These are phyloP conservation scores for Tolypocladium capitatum DNA, from an alignment of 2,329 filamentous ascomycete species.

Conservation along the genomic window DNA sequence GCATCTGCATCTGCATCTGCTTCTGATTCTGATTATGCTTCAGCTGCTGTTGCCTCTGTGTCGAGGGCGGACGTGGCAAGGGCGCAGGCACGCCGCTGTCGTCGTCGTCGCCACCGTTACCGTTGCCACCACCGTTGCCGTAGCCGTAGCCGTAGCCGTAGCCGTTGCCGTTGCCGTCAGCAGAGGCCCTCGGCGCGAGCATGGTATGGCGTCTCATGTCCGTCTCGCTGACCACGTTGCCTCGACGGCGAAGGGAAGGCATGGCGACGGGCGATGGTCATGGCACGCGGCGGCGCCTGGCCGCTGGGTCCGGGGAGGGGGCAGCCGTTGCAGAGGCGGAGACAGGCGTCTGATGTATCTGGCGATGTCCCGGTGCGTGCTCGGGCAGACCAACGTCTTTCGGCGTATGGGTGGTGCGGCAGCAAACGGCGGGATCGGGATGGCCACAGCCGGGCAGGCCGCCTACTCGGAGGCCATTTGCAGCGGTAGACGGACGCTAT, in stretches of 20 bases:
- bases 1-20: conserved; percentile 2
- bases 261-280: conserved; percentile 30
- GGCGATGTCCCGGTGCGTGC: background rate
- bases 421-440: conserved; percentile 4
- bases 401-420: background rate
- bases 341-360: background rate
- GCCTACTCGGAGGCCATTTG: background rate
- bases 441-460: background rate
- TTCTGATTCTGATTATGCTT: conserved; percentile 1
- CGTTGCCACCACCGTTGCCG: conserved; percentile 1
- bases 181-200: conserved; percentile 15
- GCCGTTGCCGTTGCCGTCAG: background rate
- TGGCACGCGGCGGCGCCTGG: conserved; percentile 18
- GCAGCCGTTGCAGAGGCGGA: background rate
- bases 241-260: conserved; percentile 49
- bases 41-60: background rate
- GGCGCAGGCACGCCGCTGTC: conserved; percentile 8
- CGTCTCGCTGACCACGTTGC: conserved; percentile 44
- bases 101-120: too few relatives aligned
- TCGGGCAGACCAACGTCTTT: background rate
- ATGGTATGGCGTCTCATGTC: conserved; percentile 42
- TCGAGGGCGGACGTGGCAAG: too few relatives aligned
- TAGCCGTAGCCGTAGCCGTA: background rate
- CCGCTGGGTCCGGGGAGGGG: conserved; percentile 2
- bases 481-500: background rate